A percentile compares a stretch with the other conserved stretches of the same genome.
phyloP scores from a whole-genome alignment of 2,329 filamentous ascomycete species.

The Elsinoe perseae region DNA sequence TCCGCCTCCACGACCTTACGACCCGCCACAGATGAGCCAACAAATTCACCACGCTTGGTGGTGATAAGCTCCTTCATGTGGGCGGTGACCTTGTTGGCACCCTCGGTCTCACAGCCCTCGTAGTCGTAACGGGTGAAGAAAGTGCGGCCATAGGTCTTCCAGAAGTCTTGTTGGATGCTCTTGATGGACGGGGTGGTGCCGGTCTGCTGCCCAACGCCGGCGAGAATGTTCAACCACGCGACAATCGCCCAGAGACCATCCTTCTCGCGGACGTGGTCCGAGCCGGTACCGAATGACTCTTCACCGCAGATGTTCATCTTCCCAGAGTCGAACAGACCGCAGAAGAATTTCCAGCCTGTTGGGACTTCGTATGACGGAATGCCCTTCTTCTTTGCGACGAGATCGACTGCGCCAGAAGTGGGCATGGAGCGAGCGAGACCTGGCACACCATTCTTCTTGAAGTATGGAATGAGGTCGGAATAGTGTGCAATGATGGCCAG shows the following conservation, averaged over 20 bases:
- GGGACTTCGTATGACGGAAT: conserved; percentile 92
- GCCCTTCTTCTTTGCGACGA: conserved; percentile 90
- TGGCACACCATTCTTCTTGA: conserved; percentile 93
- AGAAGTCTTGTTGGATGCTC: conserved; percentile 95
- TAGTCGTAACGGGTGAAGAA: conserved; percentile 99
- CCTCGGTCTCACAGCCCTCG: conserved; percentile 86
- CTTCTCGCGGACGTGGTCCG: conserved; percentile 98
- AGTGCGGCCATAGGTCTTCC: conserved; percentile 88
- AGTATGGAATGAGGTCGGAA: conserved; percentile 93
- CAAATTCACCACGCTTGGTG: conserved; percentile 59
- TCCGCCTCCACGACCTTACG: conserved; percentile 83
- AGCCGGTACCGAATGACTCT: conserved; percentile 95
- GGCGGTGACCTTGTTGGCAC: conserved; percentile 81
- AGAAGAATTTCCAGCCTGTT: conserved; percentile 99
- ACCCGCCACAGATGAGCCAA: conserved; percentile 73
- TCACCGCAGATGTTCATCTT: conserved; percentile 98
- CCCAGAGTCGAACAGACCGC: conserved; percentile 84
- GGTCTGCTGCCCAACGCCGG: conserved; percentile 77
- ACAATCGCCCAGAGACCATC: conserved; percentile 96
- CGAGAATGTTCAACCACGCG: conserved; percentile 98
- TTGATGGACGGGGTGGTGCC: conserved; percentile 82
- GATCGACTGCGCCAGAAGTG: conserved; percentile 88
- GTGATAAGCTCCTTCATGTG: conserved; percentile 73
- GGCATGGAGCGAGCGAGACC: conserved; percentile 96
- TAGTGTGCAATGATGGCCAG: conserved; percentile 97